Conservation (phyloP, 257 asterid genomes). For the Primulina huaijiensis region DNA sequence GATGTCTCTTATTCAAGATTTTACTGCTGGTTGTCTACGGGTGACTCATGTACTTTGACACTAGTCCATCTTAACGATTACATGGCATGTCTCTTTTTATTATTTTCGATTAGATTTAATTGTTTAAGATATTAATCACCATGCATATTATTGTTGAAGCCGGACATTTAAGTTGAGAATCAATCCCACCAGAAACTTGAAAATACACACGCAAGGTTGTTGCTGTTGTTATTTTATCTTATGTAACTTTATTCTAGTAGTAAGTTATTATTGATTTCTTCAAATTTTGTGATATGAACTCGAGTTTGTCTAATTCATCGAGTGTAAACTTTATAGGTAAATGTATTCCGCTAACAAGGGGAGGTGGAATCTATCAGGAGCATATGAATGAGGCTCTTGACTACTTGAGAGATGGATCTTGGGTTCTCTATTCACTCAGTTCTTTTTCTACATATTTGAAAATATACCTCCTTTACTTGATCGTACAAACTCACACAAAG, state of each 20-base stretch:
- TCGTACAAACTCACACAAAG: background rate
- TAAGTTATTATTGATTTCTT: background rate
- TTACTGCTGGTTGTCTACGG: background rate
- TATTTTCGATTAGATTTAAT: background rate
- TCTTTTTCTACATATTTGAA: constrained; percentile 17
- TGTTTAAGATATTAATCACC: background rate
- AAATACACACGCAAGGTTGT: background rate
- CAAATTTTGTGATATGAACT: background rate
- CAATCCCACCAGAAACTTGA: background rate
- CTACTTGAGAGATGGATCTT: constrained; percentile 74
- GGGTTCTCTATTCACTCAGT: constrained; percentile 50
- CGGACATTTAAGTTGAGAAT: background rate
- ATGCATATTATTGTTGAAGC: background rate
- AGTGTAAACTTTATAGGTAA: constrained; percentile 57
- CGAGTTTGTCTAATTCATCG: constrained; percentile 18
- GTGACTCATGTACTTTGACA: background rate
- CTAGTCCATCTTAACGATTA: background rate
- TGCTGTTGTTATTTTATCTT: background rate
- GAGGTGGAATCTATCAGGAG: constrained; percentile 94
- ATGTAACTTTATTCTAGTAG: background rate
- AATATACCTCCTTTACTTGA: constrained; percentile 11
- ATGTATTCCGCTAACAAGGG: constrained; percentile 93
- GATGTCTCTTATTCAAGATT: background rate
- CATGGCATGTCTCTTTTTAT: background rate
- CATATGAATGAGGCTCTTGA: constrained; percentile 97